A percentile compares a stretch with the other conserved stretches of the same genome.
These are phyloP conservation scores for Hypoxylon subgilvum DNA, from an alignment of 495 filamentous ascomycete species.

Conservation along the genomic window DNA sequence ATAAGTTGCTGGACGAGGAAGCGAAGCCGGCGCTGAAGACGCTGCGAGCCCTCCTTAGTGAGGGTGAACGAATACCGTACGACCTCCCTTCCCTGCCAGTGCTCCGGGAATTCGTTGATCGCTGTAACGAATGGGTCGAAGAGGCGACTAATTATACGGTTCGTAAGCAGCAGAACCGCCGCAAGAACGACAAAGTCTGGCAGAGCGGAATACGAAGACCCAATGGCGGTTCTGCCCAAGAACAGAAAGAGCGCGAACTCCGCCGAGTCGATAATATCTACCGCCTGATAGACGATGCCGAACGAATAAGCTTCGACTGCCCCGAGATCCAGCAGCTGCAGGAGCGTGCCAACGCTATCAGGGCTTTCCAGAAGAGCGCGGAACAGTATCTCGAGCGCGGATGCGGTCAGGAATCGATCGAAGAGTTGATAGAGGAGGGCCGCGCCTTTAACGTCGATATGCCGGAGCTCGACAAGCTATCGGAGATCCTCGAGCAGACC, in stretches of 20 bases:
- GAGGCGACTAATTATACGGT: slow-evolving; percentile 97
- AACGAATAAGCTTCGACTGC: slow-evolving; percentile 91
- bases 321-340: slow-evolving; percentile 86
- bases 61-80: slow-evolving; percentile 97
- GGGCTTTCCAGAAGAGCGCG: slow-evolving; percentile 82
- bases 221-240: slow-evolving; percentile 65
- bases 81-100: slow-evolving; percentile 82
- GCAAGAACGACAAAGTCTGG: slow-evolving; percentile 95
- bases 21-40: slow-evolving; percentile 84
- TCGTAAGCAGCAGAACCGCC: slow-evolving; percentile 96
- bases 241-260: slow-evolving; percentile 88
- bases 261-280: slow-evolving; percentile 90
- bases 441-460: slow-evolving; percentile 93
- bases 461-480: slow-evolving; percentile 85
- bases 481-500: slow-evolving; percentile 79
- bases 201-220: slow-evolving; percentile 70
- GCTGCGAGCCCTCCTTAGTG: slow-evolving; percentile 80
- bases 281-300: slow-evolving; percentile 81
- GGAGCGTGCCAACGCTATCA: slow-evolving; percentile 87
- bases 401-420: slow-evolving; percentile 70
- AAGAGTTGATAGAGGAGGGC: slow-evolving; percentile 86
- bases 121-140: slow-evolving; percentile 97
- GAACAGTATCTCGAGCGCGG: slow-evolving; percentile 65
- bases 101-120: slow-evolving; percentile 87
- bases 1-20: slow-evolving; percentile 80